phyloP scores from a whole-genome alignment of 2,329 filamentous ascomycete species.

The Malbranchea zuffiana region DNA sequence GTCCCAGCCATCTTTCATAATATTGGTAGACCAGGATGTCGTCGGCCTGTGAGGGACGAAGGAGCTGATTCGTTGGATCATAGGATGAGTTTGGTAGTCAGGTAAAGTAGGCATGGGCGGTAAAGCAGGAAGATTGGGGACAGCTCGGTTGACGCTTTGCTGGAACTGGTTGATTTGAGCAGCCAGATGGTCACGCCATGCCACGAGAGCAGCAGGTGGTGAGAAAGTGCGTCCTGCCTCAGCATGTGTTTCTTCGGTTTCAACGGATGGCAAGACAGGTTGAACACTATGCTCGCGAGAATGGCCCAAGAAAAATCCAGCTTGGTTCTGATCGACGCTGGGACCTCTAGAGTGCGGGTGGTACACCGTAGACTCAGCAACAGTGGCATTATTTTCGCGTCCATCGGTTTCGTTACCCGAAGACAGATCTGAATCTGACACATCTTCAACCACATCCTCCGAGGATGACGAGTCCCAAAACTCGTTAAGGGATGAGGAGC shows the following conservation, averaged over 20 bases:
- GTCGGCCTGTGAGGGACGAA: conserved; percentile 58
- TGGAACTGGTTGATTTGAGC: conserved; percentile 68
- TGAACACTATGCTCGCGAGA: conserved; percentile 16
- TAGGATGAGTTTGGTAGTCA: conserved; percentile 62
- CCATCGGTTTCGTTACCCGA: conserved; percentile 25
- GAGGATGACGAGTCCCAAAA: conserved; percentile 50
- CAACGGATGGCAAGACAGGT: conserved; percentile 16
- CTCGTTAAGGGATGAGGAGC: conserved; percentile 55
- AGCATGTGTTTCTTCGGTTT: conserved; percentile 19
- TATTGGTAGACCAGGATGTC: conserved; percentile 29
- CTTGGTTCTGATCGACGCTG: conserved; percentile 26
- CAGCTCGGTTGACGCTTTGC: conserved; percentile 54
- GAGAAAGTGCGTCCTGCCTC: conserved; percentile 30
- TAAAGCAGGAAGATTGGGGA: conserved; percentile 51
- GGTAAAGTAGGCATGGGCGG: conserved; percentile 55
- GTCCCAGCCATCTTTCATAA: conserved; percentile 47
- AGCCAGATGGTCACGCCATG: conserved; percentile 61
- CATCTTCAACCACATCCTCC: conserved; percentile 36
- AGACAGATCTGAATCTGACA: conserved; percentile 23
- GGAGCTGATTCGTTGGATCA: conserved; percentile 62
- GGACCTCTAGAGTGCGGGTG: conserved; percentile 27
- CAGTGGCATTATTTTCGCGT: conserved; percentile 19
- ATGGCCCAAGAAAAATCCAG: conserved; percentile 15
- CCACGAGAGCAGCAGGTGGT: conserved; percentile 54
- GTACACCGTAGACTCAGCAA: conserved; percentile 18